Percentiles rank a stretch among this genome's conserved stretches.
Evolutionary conservation across 1,284 basidiomycete genomes (phyloP).

Genomic region (Boletus subluridellus): DNA sequence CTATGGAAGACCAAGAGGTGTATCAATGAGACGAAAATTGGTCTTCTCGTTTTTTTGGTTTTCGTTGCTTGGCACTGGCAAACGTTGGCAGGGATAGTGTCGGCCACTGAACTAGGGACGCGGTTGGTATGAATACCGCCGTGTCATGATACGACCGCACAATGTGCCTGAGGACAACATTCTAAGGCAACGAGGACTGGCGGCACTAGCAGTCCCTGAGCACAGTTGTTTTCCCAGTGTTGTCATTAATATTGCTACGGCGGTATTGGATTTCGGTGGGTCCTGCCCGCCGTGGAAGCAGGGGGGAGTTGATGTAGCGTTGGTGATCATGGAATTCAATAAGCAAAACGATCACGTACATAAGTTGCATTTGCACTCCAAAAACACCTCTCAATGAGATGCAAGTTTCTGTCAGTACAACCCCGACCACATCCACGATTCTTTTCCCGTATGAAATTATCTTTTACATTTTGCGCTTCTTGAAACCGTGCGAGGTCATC

Average conservation of each 20-base stretch:
- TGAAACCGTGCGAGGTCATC: slow-evolving; percentile 20
- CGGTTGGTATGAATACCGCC: neutral
- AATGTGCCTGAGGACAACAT: too few species aligned
- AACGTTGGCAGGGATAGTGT: neutral
- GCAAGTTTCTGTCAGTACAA: slow-evolving; percentile 1
- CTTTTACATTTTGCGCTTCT: slow-evolving; percentile 15
- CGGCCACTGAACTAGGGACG: neutral
- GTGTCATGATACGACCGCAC: neutral
- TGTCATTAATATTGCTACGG: too few species aligned
- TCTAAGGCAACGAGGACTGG: neutral
- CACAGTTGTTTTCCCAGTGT: neutral
- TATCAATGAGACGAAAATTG: neutral
- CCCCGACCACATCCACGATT: neutral
- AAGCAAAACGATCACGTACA: neutral
- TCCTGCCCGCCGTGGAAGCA: neutral
- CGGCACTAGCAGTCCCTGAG: neutral
- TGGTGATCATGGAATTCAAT: neutral
- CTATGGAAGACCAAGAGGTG: too few species aligned
- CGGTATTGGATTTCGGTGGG: neutral
- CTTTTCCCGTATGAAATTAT: slow-evolving; percentile 23
- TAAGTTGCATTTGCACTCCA: neutral
- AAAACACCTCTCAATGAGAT: slow-evolving; percentile 4
- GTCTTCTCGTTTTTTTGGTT: neutral
- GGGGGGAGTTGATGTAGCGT: neutral
- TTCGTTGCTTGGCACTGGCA: too few species aligned